phyloP scores from a whole-genome alignment of 1,284 basidiomycete genomes.

The Heterobasidion irregulare region DNA sequence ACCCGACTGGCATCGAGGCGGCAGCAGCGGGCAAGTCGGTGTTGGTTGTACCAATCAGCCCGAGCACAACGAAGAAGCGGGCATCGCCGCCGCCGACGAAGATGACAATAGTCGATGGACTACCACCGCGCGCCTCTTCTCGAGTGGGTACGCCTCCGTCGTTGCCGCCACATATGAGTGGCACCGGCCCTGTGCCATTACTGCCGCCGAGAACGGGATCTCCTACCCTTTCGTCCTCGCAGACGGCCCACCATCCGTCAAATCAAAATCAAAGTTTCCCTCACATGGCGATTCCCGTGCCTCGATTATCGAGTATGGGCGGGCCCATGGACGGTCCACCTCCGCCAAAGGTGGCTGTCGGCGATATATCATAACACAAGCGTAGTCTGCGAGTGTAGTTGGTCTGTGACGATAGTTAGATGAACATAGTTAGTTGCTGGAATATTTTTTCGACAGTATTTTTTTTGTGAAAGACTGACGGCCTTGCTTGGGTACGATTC shows the following conservation, averaged over 20 bases:
- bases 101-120: not conserved
- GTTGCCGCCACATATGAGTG: not conserved
- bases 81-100: not conserved
- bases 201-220: not conserved
- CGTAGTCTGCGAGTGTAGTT: too few relatives aligned
- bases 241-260: not conserved
- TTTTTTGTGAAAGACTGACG: too few relatives aligned
- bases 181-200: not conserved
- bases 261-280: not conserved
- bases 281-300: not conserved
- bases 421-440: too few relatives aligned
- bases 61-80: constrained; percentile 9
- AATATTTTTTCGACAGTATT: too few relatives aligned
- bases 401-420: too few relatives aligned
- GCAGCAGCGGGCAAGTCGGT: constrained; percentile 1
- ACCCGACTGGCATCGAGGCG: constrained; percentile 1
- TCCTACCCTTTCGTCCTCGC: not conserved
- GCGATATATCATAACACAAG: not conserved
- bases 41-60: not conserved
- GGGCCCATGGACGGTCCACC: constrained; percentile 1
- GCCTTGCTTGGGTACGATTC: too few relatives aligned
- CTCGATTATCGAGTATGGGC: not conserved
- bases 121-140: constrained; percentile 1
- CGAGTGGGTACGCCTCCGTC: constrained; percentile 2
- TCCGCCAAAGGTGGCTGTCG: constrained; percentile 6